These are phyloP conservation scores for Patellifolia procumbens DNA, from an alignment of 179 eudicot species.

Conservation along the genomic window DNA sequence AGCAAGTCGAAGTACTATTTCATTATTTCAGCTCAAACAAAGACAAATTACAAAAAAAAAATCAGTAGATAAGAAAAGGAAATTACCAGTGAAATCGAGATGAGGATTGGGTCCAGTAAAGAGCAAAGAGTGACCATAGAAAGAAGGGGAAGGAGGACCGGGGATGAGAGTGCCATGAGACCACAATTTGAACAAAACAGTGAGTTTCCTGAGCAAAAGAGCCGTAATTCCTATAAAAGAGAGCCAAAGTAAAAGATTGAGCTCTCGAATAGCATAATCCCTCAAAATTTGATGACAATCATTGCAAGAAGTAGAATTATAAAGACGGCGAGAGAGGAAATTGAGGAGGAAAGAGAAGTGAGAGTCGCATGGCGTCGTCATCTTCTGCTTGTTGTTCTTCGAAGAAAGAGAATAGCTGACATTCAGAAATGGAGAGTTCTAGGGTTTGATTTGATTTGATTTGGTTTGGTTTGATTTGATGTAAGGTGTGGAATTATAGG, in stretches of 20 bases:
- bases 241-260: conserved; percentile 52
- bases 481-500: background rate
- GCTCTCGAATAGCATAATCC: conserved; percentile 39
- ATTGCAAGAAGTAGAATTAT: conserved; percentile 1
- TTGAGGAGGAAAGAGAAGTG: conserved; percentile 28
- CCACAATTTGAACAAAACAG: conserved; percentile 37
- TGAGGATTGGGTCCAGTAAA: conserved; percentile 24
- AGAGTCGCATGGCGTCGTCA: conserved; percentile 26
- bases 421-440: background rate
- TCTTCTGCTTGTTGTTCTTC: too few species aligned
- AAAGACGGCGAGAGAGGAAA: conserved; percentile 29
- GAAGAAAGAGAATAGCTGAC: background rate
- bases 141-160: conserved; percentile 53
- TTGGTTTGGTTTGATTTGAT: too few species aligned
- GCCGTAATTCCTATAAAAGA: conserved; percentile 40
- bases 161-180: conserved; percentile 42
- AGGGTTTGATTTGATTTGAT: background rate
- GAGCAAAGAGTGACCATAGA: conserved; percentile 47
- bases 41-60: background rate
- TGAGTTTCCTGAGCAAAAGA: conserved; percentile 36
- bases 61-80: background rate
- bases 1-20: background rate
- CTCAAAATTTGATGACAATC: conserved; percentile 22
- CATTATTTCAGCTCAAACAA: conserved; percentile 6
- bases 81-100: conserved; percentile 41